phyloP scores from a whole-genome alignment of 495 filamentous ascomycete species.

The Podospora pseudopauciseta region DNA sequence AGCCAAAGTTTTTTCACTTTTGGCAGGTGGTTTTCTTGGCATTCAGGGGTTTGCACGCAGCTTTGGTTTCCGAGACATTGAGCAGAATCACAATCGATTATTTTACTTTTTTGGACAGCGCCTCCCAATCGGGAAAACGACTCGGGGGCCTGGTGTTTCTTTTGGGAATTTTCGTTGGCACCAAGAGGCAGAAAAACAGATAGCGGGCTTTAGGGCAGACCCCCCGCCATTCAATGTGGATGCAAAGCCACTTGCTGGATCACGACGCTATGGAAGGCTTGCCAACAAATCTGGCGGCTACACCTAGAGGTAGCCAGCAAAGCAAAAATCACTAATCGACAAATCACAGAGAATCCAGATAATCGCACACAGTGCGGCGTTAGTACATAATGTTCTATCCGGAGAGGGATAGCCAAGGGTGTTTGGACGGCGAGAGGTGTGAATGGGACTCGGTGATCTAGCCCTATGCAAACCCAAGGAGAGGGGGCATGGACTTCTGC shows the following conservation, averaged over 20 bases:
- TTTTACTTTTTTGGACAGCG: background rate
- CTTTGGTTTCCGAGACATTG: background rate
- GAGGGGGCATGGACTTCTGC: background rate
- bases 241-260: background rate
- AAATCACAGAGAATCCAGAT: background rate
- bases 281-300: too few relatives aligned
- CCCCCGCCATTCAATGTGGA: background rate
- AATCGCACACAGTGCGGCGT: too few relatives aligned
- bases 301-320: background rate
- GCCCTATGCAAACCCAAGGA: background rate
- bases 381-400: too few relatives aligned
- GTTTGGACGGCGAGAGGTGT: too few relatives aligned
- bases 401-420: too few relatives aligned
- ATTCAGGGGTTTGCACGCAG: background rate
- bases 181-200: background rate
- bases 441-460: background rate
- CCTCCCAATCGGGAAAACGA: background rate
- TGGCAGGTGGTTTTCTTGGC: background rate
- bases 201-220: background rate
- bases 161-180: background rate
- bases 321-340: background rate
- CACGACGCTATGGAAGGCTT: background rate
- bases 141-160: background rate
- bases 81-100: background rate
- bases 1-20: background rate